Conservation (phyloP, 192 early-diverging fungal genomes). For the Podila verticillata region DNA sequence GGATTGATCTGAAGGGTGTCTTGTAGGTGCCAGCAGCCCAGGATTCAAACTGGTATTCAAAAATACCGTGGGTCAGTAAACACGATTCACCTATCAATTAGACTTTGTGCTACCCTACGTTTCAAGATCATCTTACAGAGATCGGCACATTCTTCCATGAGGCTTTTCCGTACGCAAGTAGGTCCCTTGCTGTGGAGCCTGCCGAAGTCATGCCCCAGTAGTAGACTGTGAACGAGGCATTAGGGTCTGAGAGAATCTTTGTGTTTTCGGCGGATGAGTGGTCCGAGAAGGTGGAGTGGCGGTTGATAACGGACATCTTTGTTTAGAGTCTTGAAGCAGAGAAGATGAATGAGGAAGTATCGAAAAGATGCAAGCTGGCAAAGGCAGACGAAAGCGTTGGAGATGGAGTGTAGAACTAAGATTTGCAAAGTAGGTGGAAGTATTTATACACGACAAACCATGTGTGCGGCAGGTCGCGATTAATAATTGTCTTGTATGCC, state of each 20-base stretch:
- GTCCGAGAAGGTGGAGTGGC: slow-evolving; percentile 1
- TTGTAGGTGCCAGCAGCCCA: slow-evolving; percentile 11
- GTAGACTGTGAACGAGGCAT: slow-evolving; percentile 11
- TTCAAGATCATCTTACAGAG: background rate
- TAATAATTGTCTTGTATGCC: too few species aligned
- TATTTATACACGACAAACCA: too few species aligned
- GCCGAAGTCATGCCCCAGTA: slow-evolving; percentile 25
- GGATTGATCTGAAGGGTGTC: slow-evolving; percentile 32
- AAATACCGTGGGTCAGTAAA: background rate
- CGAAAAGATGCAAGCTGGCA: too few species aligned
- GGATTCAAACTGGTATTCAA: background rate
- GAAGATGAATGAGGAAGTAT: too few species aligned
- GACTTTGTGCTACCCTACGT: too few species aligned
- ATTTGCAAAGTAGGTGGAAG: too few species aligned
- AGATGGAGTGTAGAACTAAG: too few species aligned
- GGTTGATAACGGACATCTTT: background rate
- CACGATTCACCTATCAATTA: too few species aligned
- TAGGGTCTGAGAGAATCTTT: slow-evolving; percentile 11
- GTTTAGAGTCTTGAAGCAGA: background rate
- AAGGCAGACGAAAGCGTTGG: too few species aligned
- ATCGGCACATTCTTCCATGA: slow-evolving; percentile 22
- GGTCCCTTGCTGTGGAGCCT: slow-evolving; percentile 18
- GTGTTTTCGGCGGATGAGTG: slow-evolving; percentile 19
- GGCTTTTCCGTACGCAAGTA: slow-evolving; percentile 32
- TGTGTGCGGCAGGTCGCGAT: too few species aligned